Base-by-base conservation (phyloP, 352 stramenopile species). In the Phytophthora ohioensis region DNA sequence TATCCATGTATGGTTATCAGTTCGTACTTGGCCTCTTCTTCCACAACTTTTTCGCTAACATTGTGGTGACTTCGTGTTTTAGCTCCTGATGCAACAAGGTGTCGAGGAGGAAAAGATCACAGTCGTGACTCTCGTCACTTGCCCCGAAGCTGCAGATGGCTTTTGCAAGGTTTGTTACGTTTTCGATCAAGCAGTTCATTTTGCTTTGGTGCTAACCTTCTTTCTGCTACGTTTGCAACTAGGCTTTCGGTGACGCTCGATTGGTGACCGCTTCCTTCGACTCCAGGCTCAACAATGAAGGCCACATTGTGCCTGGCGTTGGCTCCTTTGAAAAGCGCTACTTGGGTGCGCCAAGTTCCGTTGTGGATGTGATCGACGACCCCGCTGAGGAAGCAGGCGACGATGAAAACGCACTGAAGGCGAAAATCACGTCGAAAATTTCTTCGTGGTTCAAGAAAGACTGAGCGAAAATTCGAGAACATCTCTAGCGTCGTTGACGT, bases 251-350 rank as follows among this genome's bases (percentile, higher is more conserved):
- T 21, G 84, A 94, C 46, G 87, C 88, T 27, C 84, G 82, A 36
- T 76, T 95, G 5, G 87, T 95, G 42, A 93, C 87, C 9, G 88
- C 88, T 36, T 88, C 88, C 6, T 95, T 93, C 41, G 88, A 95
- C 57, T 62, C 74, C 7, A 67, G 73, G n/a, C 84, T 80, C 10
- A 85, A 85, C 61, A 78, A 66, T 58, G 79, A 86, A 27, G 82
- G 85, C 3, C 76, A 78, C 63, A 91, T 93, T 57, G 69, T 95
- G 3, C 88, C 88, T 4, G 88, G 88, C 34, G 83, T 95, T 41
- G 88, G 88, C 15, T 70, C 81, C 49, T 95, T 95, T 71, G 88
- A 95, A 81, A 68, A 73, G 0, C 86, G 88, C 27, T 95, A 95
- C 35, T 34, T 83, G 9, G 82, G 80, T n/a, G 61, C 64, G 0